phyloP scores from a whole-genome alignment of 352 stramenopile genomes.

The Pythium rhizo-oryzae region DNA sequence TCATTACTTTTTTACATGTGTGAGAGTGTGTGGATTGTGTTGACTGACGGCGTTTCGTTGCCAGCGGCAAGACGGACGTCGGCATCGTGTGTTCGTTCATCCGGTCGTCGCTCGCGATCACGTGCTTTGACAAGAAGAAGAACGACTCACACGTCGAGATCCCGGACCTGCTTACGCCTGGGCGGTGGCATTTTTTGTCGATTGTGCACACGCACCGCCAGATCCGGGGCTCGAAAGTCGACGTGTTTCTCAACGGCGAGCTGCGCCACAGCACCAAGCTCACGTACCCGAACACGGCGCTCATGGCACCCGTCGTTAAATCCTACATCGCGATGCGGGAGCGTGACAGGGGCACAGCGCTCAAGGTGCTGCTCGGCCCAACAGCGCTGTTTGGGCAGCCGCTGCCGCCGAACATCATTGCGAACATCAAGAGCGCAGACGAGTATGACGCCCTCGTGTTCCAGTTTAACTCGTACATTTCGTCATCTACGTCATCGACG shows the following conservation, averaged over 20 bases:
- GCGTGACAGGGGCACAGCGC: conserved; percentile 56
- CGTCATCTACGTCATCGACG: conserved; percentile 33
- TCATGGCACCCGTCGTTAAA: conserved; percentile 79
- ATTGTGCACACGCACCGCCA: conserved; percentile 87
- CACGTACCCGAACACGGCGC: conserved; percentile 75
- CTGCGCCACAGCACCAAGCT: conserved; percentile 73
- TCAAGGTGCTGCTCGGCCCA: conserved; percentile 66
- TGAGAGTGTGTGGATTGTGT: neutral
- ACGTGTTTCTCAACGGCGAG: conserved; percentile 81
- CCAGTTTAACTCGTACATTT: conserved; percentile 52
- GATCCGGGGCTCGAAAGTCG: conserved; percentile 81
- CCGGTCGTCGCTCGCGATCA: conserved; percentile 75
- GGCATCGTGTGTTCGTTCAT: conserved; percentile 82
- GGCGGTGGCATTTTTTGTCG: conserved; percentile 78
- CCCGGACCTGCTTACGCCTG: conserved; percentile 63
- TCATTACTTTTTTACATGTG: neutral
- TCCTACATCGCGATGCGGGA: conserved; percentile 80
- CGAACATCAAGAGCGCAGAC: conserved; percentile 40
- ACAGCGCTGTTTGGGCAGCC: conserved; percentile 44
- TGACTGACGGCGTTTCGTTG: conserved; percentile 2
- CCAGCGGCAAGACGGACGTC: conserved; percentile 68
- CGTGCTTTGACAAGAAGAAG: conserved; percentile 85
- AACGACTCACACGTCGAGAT: conserved; percentile 85
- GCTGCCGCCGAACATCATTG: conserved; percentile 36
- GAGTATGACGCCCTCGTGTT: conserved; percentile 50